Percentiles rank a stretch among this genome's conserved stretches.
Conservation (phyloP, 2,329 filamentous ascomycete genomes). For the Epichloe amarillans region DNA sequence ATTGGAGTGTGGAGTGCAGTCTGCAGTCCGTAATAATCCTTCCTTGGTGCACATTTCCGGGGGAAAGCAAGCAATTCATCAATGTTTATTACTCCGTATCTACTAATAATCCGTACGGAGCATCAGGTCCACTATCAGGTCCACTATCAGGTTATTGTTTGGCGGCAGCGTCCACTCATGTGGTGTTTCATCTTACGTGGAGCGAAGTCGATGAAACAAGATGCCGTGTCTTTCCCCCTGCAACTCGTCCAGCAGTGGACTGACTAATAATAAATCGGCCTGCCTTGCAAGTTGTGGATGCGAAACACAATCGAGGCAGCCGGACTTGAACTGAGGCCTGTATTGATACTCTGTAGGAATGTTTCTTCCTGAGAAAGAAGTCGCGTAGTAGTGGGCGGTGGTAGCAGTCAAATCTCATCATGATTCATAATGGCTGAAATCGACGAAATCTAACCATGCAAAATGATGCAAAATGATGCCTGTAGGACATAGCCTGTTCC, state of each 20-base stretch:
- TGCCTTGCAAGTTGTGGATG: not conserved
- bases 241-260: not conserved
- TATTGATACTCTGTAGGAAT: not conserved
- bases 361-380: too few species aligned
- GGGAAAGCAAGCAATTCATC: too few species aligned
- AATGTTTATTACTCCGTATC: not conserved
- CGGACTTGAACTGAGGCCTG: not conserved
- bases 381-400: too few species aligned
- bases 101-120: too few species aligned
- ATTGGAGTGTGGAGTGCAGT: too few species aligned
- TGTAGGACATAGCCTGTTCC: too few species aligned
- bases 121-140: not conserved
- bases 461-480: too few species aligned
- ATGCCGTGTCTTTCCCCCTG: not conserved
- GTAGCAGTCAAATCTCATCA: too few species aligned
- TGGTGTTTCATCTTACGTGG: constrained; percentile 3
- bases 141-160: not conserved
- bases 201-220: constrained; percentile 2
- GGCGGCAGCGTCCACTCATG: not conserved
- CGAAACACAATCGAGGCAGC: not conserved
- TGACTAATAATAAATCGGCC: not conserved
- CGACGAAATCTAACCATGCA: too few species aligned
- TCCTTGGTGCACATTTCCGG: not conserved
- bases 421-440: too few species aligned
- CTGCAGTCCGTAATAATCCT: not conserved